phyloP scores from a whole-genome alignment of 345 rosid species.

The Rhizophora mangle region DNA sequence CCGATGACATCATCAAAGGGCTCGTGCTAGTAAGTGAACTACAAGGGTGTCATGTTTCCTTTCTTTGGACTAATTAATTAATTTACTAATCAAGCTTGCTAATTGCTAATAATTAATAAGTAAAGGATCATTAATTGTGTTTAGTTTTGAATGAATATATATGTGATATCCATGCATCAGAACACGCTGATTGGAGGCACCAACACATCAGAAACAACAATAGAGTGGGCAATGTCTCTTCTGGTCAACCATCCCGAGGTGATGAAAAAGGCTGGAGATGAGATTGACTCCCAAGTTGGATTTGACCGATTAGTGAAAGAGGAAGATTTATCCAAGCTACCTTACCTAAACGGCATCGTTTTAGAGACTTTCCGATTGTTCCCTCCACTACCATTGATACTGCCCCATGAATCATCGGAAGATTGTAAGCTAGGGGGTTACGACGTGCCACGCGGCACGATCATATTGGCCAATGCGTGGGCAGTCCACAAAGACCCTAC shows the following conservation, averaged over 20 bases:
- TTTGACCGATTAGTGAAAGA: conserved; percentile 14
- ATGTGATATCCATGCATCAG: conserved; percentile 2
- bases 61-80: background rate
- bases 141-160: no score
- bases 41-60: no score
- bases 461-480: conserved; percentile 20
- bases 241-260: conserved; percentile 15
- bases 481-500: conserved; percentile 22
- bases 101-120: no score
- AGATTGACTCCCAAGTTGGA: conserved; percentile 12
- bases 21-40: conserved; percentile 12
- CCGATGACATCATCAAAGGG: conserved; percentile 26
- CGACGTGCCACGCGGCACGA: conserved; percentile 17
- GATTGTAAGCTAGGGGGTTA: conserved; percentile 12
- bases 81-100: background rate
- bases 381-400: conserved; percentile 10
- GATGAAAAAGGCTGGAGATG: conserved; percentile 2
- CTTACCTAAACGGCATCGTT: conserved; percentile 16
- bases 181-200: conserved; percentile 2
- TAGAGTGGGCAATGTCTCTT: conserved; percentile 27
- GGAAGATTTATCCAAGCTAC: background rate
- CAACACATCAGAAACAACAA: background rate
- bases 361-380: conserved; percentile 9
- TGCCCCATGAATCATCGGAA: conserved; percentile 14
- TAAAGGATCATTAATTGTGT: no score